phyloP scores from a whole-genome alignment of 164 flowering plant species.

The Tinospora cordifolia region DNA sequence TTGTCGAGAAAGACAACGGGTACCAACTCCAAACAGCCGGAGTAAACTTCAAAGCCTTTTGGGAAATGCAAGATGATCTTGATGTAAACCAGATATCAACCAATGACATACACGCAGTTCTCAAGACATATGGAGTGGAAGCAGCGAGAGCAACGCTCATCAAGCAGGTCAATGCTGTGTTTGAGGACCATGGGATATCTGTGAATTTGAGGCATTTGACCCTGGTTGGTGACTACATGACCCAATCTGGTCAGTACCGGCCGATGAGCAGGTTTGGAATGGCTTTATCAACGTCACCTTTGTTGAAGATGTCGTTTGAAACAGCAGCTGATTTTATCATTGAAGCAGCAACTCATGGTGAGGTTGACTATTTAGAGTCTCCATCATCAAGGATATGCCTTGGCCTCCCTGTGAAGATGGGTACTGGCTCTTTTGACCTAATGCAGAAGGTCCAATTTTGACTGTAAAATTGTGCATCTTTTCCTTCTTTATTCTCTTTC shows the following conservation, averaged over 20 bases:
- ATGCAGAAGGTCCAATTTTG: constrained; percentile 56
- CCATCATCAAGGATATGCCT: constrained; percentile 85
- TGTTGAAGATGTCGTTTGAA: constrained; percentile 73
- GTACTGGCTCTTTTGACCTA: constrained; percentile 82
- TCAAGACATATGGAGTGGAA: constrained; percentile 79
- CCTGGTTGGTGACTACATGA: constrained; percentile 88
- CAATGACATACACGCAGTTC: constrained; percentile 62
- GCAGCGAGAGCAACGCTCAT: constrained; percentile 83
- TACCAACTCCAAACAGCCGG: constrained; percentile 58
- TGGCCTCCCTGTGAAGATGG: constrained; percentile 79
- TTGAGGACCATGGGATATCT: constrained; percentile 53
- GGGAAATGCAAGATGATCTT: constrained; percentile 65
- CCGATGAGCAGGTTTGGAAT: constrained; percentile 82
- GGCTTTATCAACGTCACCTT: constrained; percentile 63
- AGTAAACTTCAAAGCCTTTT: constrained; percentile 54
- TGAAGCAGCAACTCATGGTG: constrained; percentile 61
- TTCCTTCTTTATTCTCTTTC: too few species aligned
- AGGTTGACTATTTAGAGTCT: constrained; percentile 57
- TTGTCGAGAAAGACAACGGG: not conserved
- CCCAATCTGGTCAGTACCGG: constrained; percentile 63
- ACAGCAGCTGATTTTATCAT: constrained; percentile 75
- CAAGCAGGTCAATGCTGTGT: constrained; percentile 55
- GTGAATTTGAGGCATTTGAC: constrained; percentile 63
- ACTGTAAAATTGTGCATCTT: constrained; percentile 11
- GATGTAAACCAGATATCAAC: constrained; percentile 52